These are phyloP conservation scores for Aspergillus viridinutans DNA, from an alignment of 2,329 filamentous ascomycete genomes.

Conservation along the genomic window DNA sequence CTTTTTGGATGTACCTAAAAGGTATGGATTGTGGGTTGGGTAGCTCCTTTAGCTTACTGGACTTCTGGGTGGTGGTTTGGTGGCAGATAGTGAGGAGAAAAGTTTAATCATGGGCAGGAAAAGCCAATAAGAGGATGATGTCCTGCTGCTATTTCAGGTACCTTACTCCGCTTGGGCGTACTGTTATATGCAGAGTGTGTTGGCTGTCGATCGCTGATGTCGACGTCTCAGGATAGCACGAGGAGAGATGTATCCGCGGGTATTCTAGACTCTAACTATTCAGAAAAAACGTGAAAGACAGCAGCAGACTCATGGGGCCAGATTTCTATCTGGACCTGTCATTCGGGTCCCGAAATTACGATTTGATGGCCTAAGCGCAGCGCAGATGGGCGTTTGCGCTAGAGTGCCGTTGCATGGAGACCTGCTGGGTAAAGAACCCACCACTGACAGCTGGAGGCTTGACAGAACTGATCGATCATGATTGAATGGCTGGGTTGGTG, in stretches of 20 bases:
- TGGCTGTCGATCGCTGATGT: background rate
- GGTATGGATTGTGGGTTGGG: too few species aligned
- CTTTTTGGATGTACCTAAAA: background rate
- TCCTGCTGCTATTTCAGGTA: too few species aligned
- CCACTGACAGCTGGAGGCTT: background rate
- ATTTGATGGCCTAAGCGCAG: background rate
- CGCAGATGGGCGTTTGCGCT: background rate
- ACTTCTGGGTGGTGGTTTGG: too few species aligned
- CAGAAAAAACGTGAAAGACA: background rate
- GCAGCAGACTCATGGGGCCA: background rate
- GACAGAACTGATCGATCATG: background rate
- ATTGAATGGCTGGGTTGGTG: background rate
- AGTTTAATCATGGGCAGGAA: too few species aligned
- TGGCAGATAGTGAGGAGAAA: too few species aligned
- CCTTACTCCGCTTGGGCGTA: background rate
- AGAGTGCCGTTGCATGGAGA: background rate
- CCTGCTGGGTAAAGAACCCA: background rate
- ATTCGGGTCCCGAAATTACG: background rate
- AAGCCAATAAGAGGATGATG: too few species aligned
- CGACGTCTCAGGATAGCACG: background rate
- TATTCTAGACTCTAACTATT: background rate
- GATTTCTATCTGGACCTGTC: too few species aligned
- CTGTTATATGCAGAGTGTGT: background rate
- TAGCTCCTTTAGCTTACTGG: too few species aligned
- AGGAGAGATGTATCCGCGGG: background rate